Base-by-base conservation (phyloP, 2,329 filamentous ascomycete species). In the Trichoderma pleuroti region DNA sequence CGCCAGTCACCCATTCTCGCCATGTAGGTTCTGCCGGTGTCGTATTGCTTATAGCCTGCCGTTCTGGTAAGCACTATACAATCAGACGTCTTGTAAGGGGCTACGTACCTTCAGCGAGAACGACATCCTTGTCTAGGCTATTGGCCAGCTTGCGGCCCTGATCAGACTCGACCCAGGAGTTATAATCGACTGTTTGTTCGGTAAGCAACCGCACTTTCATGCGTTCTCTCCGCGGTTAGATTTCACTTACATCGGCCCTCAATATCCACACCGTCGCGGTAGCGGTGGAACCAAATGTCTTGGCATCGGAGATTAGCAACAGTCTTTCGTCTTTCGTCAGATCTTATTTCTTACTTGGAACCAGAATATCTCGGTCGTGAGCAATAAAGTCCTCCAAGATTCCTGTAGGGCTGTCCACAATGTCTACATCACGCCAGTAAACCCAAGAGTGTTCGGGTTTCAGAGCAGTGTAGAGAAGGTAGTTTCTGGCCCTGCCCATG, bases 221-320 rank as follows among this genome's bases (percentile, higher is more conserved):
- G 12, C 21, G 21, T 9, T 4, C 11, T 59, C 8, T 18, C 18
- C 11, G 6, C 26, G n/a, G 26, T 34, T 65, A n/a, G 28, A 21
- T 21, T 34, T 52, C 39, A 85, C 91, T 84, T 85, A 96, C 93
- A 99, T 87, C 93, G 90, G 74, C 96, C 96, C 83, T 99, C 96
- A 75, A 98, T 95, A 79, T 99, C 95, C 65, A 86, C 86, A 30
- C 90, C 88, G 75, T 95, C 88, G 74, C 90, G 84, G 76, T 97
- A 97, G 62, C 94, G 89, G 80, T 98, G 95, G 82, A 98, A 98
- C 95, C 95, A 98, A 75, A 99, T 91, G 80, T 98, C 94, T 97
- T 78, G 60, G 39, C 77, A 70, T 46, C 42, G 42, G 24, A 70
- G 34, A 62, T 70, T 63, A 68, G 66, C 56, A 68, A 42, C 46